phyloP scores from a whole-genome alignment of 768 basidiomycete genomes.

The Leccinum truebloodii region DNA sequence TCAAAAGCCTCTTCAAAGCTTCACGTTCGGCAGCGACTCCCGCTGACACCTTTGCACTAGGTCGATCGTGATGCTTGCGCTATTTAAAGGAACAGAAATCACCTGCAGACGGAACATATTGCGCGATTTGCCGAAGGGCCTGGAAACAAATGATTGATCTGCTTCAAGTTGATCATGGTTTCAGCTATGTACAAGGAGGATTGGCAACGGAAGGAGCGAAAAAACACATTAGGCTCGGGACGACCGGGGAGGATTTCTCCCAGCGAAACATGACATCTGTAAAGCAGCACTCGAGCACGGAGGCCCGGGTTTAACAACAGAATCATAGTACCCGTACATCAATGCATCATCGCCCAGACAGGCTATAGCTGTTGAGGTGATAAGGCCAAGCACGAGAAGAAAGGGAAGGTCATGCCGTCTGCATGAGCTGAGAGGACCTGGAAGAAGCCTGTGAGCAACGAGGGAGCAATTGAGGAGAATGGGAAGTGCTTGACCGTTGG shows the following conservation, averaged over 20 bases:
- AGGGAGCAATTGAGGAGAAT: neutral
- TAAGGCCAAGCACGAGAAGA: neutral
- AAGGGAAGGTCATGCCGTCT: slow-evolving; percentile 48
- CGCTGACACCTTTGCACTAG: too few relatives aligned
- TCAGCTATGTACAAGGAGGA: too few relatives aligned
- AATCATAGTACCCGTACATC: slow-evolving; percentile 35
- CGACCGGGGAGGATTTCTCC: slow-evolving; percentile 70
- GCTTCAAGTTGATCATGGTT: too few relatives aligned
- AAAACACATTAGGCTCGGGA: too few relatives aligned
- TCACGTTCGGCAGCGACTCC: too few relatives aligned
- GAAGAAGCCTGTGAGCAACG: slow-evolving; percentile 12
- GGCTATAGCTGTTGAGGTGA: slow-evolving; percentile 49
- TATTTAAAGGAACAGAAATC: too few relatives aligned
- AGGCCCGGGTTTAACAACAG: slow-evolving; percentile 54
- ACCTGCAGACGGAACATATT: too few relatives aligned
- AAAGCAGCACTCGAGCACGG: slow-evolving; percentile 68
- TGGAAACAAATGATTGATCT: too few relatives aligned
- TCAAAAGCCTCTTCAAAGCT: too few relatives aligned
- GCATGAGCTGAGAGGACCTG: slow-evolving; percentile 61
- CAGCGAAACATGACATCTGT: slow-evolving; percentile 67
- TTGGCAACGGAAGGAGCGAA: too few relatives aligned
- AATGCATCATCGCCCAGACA: slow-evolving; percentile 53
- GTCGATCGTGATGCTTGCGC: too few relatives aligned
- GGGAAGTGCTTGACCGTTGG: neutral
- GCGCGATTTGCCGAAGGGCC: too few relatives aligned